A percentile compares a stretch with the other conserved stretches of the same genome.
These are phyloP conservation scores for Syzygium oleosum DNA, from an alignment of 345 rosid genomes.

Conservation along the genomic window DNA sequence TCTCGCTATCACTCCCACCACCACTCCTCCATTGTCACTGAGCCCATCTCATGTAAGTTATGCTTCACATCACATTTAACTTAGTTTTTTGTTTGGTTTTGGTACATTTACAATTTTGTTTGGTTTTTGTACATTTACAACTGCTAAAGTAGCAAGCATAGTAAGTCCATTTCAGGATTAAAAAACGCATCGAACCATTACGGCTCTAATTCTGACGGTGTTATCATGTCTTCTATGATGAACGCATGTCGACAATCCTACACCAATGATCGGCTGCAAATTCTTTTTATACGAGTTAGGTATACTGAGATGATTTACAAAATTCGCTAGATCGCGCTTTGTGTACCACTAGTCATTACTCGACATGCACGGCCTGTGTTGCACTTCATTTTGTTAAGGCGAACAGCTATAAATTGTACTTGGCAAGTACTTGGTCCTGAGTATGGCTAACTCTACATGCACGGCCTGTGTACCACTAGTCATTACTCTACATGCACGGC, in stretches of 20 bases:
- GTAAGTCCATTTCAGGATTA: background rate
- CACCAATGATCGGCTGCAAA: background rate
- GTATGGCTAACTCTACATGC: background rate
- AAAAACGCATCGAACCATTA: background rate
- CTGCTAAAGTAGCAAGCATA: no score
- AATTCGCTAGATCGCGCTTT: background rate
- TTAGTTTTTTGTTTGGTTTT: no score
- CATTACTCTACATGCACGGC: no score
- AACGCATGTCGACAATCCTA: background rate
- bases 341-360: background rate
- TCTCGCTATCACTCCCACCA: slow-evolving; percentile 85
- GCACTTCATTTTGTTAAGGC: background rate
- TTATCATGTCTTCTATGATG: background rate
- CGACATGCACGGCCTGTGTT: background rate
- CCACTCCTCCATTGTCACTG: slow-evolving; percentile 65
- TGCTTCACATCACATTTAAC: background rate
- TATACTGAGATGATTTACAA: background rate
- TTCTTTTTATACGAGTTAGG: background rate
- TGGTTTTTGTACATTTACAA: no score
- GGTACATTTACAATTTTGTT: background rate
- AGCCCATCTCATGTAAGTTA: slow-evolving; percentile 48
- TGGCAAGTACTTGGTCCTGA: background rate
- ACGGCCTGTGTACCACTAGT: no score
- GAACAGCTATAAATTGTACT: background rate
- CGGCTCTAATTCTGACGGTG: no score